Conservation (phyloP, 192 early-diverging fungal species). For the Coemansia sp. region DNA sequence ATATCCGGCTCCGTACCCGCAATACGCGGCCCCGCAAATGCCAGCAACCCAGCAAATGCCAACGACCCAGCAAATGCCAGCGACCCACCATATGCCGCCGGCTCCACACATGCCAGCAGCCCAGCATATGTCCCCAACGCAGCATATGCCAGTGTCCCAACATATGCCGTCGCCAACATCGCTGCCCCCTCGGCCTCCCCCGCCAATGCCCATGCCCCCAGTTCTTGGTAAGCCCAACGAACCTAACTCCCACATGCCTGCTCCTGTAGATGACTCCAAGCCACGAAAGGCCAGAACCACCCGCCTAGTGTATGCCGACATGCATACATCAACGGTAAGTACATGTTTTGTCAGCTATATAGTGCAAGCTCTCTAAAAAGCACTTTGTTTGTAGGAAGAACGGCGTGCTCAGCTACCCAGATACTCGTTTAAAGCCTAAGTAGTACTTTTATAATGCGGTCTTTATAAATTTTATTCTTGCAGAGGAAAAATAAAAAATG, state of each 20-base stretch:
- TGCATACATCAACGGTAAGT: constrained; percentile 43
- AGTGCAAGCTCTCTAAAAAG: neutral
- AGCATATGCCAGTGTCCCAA: too few species aligned
- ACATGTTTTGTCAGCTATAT: neutral
- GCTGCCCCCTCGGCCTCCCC: neutral
- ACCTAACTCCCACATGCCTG: constrained; percentile 7
- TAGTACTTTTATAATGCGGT: neutral
- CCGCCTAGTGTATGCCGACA: constrained; percentile 38
- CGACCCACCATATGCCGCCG: too few species aligned
- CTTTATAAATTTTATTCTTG: neutral
- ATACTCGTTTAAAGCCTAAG: constrained; percentile 13
- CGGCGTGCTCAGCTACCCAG: constrained; percentile 31
- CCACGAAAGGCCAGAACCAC: constrained; percentile 20
- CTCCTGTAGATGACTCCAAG: constrained; percentile 22
- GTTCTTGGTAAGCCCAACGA: constrained; percentile 14
- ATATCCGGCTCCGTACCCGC: too few species aligned
- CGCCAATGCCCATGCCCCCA: neutral
- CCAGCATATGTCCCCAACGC: too few species aligned
- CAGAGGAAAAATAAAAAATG: neutral
- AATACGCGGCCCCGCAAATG: too few species aligned
- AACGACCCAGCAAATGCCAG: too few species aligned
- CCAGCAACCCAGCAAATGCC: too few species aligned
- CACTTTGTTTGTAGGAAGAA: constrained; percentile 35
- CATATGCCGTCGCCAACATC: neutral
- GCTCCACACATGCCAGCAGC: too few species aligned